A percentile compares a stretch with the other conserved stretches of the same genome.
Conservation (phyloP, 2,329 filamentous ascomycete genomes). For the Cladosporium sp. region DNA sequence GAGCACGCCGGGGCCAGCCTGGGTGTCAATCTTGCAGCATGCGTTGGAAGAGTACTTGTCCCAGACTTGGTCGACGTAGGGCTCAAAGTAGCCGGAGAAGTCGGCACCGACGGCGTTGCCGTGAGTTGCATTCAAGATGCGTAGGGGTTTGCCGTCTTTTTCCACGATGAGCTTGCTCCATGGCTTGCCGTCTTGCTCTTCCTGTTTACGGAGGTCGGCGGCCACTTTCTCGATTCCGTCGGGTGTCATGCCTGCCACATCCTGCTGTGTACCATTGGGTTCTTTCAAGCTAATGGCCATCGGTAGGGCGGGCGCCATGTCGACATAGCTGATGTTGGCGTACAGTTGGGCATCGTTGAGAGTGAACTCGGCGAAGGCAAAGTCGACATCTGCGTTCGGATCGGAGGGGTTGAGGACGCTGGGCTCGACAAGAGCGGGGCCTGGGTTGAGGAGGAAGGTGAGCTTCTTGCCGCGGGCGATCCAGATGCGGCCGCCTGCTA, state of each 20-base stretch:
- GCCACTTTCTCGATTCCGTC: slow-evolving; percentile 58
- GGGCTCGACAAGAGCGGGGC: slow-evolving; percentile 33
- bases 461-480: slow-evolving; percentile 31
- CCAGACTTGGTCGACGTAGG: slow-evolving; percentile 53
- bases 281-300: slow-evolving; percentile 37
- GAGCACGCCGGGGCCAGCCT: slow-evolving; percentile 55
- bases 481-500: slow-evolving; percentile 38
- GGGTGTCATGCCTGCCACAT: slow-evolving; percentile 57
- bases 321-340: slow-evolving; percentile 41
- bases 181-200: slow-evolving; percentile 51
- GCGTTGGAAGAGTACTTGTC: slow-evolving; percentile 41
- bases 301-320: slow-evolving; percentile 38
- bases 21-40: slow-evolving; percentile 58
- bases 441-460: slow-evolving; percentile 34
- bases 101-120: slow-evolving; percentile 44
- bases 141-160: slow-evolving; percentile 35
- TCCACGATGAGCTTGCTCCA: slow-evolving; percentile 61
- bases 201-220: slow-evolving; percentile 52
- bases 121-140: slow-evolving; percentile 45
- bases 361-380: slow-evolving; percentile 48
- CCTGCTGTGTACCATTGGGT: slow-evolving; percentile 36
- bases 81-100: slow-evolving; percentile 53
- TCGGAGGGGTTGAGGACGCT: slow-evolving; percentile 37
- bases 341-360: slow-evolving; percentile 45
- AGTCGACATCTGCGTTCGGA: slow-evolving; percentile 42